Evolutionary conservation across 257 asterid genomes (phyloP), one percentile per base, ranked within the genome.

Genomic region (Scutellaria baicalensis): DNA sequence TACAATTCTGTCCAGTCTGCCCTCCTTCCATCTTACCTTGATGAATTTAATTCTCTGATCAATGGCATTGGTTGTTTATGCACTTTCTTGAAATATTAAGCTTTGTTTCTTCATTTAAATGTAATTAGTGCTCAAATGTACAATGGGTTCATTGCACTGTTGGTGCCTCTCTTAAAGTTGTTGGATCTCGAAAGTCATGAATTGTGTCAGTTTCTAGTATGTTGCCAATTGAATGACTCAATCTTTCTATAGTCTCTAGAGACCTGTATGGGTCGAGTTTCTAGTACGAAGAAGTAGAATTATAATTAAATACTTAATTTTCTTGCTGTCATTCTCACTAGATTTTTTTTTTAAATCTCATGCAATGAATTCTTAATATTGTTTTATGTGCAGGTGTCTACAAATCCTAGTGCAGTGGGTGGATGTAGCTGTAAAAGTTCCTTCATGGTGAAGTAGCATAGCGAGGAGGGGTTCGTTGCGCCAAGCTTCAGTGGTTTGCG

Each of bases 391-490:
- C 80, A 93, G 98, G 98, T 93, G 51, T 88, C 98, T 0, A 58
- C 81, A 45, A 93, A 93, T 78, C 98, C 98, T 71, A 93, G 97
- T 71, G 98, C 98, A 11, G 90, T 88, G 62, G 98, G 97, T 61
- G 97, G 97, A 64, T 93, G 98, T 82, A 81, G 96, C 90, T 93
- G 98, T 71, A 93, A 93, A 80, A 90, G 93, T 68, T 93, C 97
- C 43, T 90, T 93, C 56, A 85, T 87, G 87, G 89, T 85, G 74
- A 81, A 86, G 77, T 81, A 75, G 75, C 64, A 55, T 71, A 17
- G 9, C 39, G 66, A 69, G 49, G 50, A 49, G 5, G 57, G 71
- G 58, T 55, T 49, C 45, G 17, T 8, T 50, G 52, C 70, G 45
- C 16, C 13, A 62, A 67, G 44, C 69, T 9, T 40, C 75, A 36